These are phyloP conservation scores for Protomyces inouyei DNA, from an alignment of 1,139 yeast species.

Conservation along the genomic window DNA sequence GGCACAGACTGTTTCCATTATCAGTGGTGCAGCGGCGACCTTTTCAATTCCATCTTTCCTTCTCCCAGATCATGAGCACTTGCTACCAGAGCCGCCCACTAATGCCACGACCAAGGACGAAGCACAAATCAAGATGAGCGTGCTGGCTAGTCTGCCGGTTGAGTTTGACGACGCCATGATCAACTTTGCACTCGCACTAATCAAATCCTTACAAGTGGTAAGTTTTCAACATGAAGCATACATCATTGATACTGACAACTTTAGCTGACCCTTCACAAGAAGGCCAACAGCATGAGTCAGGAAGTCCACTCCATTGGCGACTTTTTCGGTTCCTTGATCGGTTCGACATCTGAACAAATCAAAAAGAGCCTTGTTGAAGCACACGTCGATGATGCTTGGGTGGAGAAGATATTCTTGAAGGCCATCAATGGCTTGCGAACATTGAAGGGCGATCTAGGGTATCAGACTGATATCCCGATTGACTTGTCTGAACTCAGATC, in stretches of 20 bases:
- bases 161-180: slow-evolving; percentile 11
- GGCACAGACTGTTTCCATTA: background rate
- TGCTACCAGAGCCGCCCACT: slow-evolving; percentile 8
- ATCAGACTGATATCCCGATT: slow-evolving; percentile 14
- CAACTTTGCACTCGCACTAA: slow-evolving; percentile 7
- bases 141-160: slow-evolving; percentile 13
- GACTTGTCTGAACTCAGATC: slow-evolving; percentile 9
- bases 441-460: slow-evolving; percentile 15
- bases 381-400: slow-evolving; percentile 24
- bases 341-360: slow-evolving; percentile 16
- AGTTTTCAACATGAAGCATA: background rate
- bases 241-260: background rate
- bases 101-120: background rate
- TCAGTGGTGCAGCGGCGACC: slow-evolving; percentile 7
- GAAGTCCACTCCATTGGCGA: slow-evolving; percentile 7
- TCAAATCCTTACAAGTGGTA: slow-evolving; percentile 17
- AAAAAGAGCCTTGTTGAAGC: slow-evolving; percentile 17
- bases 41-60: slow-evolving; percentile 15
- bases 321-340: slow-evolving; percentile 1
- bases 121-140: slow-evolving; percentile 11
- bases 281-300: slow-evolving; percentile 17
- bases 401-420: slow-evolving; percentile 14
- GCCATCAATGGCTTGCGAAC: slow-evolving; percentile 11
- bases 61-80: slow-evolving; percentile 16
- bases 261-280: slow-evolving; percentile 12